A percentile compares a stretch with the other conserved stretches of the same genome.
These are phyloP conservation scores for Fraxinus paxiana DNA, from an alignment of 305 asterid species.

Conservation along the genomic window DNA sequence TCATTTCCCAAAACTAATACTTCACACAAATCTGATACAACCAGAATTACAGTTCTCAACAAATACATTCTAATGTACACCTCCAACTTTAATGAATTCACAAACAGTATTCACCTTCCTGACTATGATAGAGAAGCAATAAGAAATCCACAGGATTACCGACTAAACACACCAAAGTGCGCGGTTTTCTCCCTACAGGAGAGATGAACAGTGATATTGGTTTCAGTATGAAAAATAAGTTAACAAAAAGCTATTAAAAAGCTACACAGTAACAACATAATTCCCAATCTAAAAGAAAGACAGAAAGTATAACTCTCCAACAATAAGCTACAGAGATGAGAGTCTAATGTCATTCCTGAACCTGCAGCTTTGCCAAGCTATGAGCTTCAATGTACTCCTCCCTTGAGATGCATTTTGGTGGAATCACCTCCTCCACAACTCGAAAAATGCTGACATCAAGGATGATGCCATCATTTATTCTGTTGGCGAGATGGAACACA, in stretches of 20 bases:
- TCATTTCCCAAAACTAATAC: not conserved
- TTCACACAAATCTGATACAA: not conserved
- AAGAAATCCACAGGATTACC: not conserved
- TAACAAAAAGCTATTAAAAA: not conserved
- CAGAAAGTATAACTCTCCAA: not conserved
- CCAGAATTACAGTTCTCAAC: not conserved
- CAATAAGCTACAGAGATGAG: not conserved
- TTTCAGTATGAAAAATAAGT: not conserved
- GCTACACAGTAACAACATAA: not conserved
- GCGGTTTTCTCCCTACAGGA: not conserved
- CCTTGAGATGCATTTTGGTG: constrained; percentile 6
- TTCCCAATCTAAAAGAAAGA: not conserved
- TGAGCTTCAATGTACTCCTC: not conserved
- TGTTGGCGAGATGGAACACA: constrained; percentile 7
- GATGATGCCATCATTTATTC: not conserved
- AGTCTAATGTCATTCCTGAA: not conserved
- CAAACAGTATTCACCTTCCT: not conserved
- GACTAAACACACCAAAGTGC: not conserved
- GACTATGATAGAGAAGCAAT: not conserved
- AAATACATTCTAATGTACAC: not conserved
- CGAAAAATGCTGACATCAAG: constrained; percentile 21
- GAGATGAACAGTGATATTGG: not conserved
- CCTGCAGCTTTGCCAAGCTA: not conserved
- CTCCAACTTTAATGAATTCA: not conserved
- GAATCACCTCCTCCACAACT: constrained; percentile 22